Evolutionary conservation across 306 rosid species (phyloP), one percentile per base, ranked within the genome.

Genomic region (Castanea crenata): DNA sequence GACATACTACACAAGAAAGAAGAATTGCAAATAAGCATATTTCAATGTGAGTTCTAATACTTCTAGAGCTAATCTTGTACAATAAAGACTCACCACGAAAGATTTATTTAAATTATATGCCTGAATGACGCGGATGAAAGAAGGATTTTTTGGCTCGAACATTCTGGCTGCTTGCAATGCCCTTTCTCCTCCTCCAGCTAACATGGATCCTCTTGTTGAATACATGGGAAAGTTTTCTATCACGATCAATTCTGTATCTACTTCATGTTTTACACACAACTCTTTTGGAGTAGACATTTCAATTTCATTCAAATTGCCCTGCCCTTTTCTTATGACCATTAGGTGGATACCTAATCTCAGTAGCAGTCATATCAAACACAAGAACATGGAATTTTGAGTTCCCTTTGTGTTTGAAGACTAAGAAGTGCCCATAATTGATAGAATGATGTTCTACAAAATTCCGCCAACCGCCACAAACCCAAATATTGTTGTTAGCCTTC

Each of bases 271-370:
- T 21, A 5, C 2, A 10, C 15, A 21, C 32, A 58, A 20, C 20
- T 58, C 65, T 3, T 58, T 15, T 21, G 32, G 29, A 20, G 14
- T 21, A 58, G 32, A 23, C 65, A 16, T 59, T 59, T 59, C 32
- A 59, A 6, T 23, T 23, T 23, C 29, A 10, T 20, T 59, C 65
- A 2, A 3, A 3, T 21, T 11, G 14, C 65, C 65, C 6, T 23
- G 65, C 65, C 65, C 32, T 57, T 31, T 13, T 55, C 13, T 55
- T 78, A 21, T 6, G 25, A 10, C 7, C 68, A 25, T 21, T 27
- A 18, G 15, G 32, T 71, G 81, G 81, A 74, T 81, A 81, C 8
- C 71, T 64, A n/a, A 81, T 76, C 61, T 76, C 85, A 13, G 65
- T 56, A 76, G 77, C 31, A 16, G 51, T 71, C 21, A 32, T 54